Evolutionary conservation across 2,329 filamentous ascomycete genomes (phyloP).

Genomic region (Aspergillus novofumigatus): DNA sequence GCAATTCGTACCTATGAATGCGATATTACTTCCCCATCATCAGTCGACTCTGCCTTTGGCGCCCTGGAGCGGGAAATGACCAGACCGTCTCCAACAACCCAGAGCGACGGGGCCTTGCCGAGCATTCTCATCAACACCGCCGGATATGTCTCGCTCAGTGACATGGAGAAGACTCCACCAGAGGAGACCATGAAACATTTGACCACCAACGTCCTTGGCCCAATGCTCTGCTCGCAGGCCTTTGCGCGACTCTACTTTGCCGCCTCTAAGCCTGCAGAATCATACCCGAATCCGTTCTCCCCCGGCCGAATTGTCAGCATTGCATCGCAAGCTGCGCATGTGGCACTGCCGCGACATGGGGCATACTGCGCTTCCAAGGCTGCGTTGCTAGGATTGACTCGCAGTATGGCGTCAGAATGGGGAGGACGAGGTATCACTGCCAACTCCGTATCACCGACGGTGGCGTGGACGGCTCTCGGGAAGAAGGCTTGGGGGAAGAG

Average conservation of each 20-base stretch:
- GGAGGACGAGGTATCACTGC: slow-evolving; percentile 43
- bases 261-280: slow-evolving; percentile 16
- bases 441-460: slow-evolving; percentile 45
- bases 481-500: slow-evolving; percentile 40
- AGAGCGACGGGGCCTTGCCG: slow-evolving; percentile 27
- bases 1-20: slow-evolving; percentile 38
- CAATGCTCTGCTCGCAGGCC: slow-evolving; percentile 44
- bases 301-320: slow-evolving; percentile 46
- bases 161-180: slow-evolving; percentile 40
- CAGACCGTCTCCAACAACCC: slow-evolving; percentile 4
- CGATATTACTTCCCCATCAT: slow-evolving; percentile 47
- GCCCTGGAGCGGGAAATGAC: slow-evolving; percentile 28
- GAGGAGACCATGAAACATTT: slow-evolving; percentile 31
- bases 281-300: slow-evolving; percentile 18
- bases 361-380: slow-evolving; percentile 49
- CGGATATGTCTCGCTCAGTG: slow-evolving; percentile 44
- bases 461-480: slow-evolving; percentile 46
- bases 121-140: slow-evolving; percentile 42
- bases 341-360: slow-evolving; percentile 43
- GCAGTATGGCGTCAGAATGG: slow-evolving; percentile 48
- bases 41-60: slow-evolving; percentile 43
- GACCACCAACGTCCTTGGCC: slow-evolving; percentile 43
- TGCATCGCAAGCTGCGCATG: slow-evolving; percentile 45
- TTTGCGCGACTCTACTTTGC: slow-evolving; percentile 42
- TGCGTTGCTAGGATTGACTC: slow-evolving; percentile 42